Evolutionary conservation across 495 filamentous ascomycete species (phyloP).

Genomic region (Entonaema liquescens): DNA sequence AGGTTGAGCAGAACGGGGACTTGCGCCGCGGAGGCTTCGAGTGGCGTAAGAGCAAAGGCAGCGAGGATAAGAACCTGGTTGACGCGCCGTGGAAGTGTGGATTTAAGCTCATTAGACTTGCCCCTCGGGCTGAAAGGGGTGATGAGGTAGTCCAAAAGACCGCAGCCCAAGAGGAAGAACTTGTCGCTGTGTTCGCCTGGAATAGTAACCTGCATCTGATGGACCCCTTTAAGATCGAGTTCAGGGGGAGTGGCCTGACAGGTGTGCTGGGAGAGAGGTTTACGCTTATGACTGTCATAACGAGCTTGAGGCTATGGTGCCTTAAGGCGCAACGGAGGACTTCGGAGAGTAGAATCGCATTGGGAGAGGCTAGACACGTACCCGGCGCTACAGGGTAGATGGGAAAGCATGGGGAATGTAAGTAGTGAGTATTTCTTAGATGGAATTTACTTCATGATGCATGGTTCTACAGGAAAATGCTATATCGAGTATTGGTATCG

Average conservation of each 20-base stretch:
- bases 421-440: neutral
- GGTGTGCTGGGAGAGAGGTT: conserved; percentile 13
- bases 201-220: neutral
- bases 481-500: neutral
- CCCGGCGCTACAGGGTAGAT: neutral
- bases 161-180: neutral
- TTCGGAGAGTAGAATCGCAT: neutral
- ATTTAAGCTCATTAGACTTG: conserved; percentile 8
- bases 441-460: neutral
- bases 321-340: conserved; percentile 3
- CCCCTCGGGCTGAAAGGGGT: neutral
- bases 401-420: neutral
- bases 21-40: conserved; percentile 15
- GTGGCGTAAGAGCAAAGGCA: conserved; percentile 11
- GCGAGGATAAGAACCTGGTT: neutral
- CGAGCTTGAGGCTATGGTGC: conserved; percentile 6
- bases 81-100: conserved; percentile 1
- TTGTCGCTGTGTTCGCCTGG: conserved; percentile 12
- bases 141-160: neutral
- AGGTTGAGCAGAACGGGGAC: neutral
- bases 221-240: conserved; percentile 9
- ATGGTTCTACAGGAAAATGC: neutral
- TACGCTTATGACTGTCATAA: conserved; percentile 1
- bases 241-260: conserved; percentile 1
- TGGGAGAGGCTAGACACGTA: neutral